Conservation (phyloP, 495 filamentous ascomycete genomes). For the Trichocladium antarcticum region DNA sequence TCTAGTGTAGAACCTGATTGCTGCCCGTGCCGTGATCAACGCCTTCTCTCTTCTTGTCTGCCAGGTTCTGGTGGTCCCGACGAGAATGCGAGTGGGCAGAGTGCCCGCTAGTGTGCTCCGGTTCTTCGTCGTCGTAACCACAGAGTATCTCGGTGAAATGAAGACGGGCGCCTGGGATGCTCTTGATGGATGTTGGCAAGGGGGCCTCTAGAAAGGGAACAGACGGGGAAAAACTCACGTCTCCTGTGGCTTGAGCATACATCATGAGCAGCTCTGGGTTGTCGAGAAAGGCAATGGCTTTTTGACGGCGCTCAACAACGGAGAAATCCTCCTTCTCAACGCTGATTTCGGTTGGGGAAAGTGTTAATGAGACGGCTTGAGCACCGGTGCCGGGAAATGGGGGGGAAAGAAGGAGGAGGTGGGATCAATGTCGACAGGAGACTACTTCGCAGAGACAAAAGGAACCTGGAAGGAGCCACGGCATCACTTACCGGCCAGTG, state of each 20-base stretch:
- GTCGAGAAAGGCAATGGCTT: slow-evolving; percentile 37
- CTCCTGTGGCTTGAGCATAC: slow-evolving; percentile 36
- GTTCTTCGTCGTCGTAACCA: slow-evolving; percentile 31
- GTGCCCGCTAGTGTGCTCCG: not conserved
- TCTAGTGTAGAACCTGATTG: not conserved
- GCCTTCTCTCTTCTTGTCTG: not conserved
- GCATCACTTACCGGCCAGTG: slow-evolving; percentile 6
- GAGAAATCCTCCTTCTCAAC: slow-evolving; percentile 22
- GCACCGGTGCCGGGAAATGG: not conserved
- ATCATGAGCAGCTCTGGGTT: slow-evolving; percentile 45
- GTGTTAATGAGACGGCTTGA: not conserved
- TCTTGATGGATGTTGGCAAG: slow-evolving; percentile 20
- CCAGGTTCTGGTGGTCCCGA: not conserved
- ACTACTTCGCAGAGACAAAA: not conserved
- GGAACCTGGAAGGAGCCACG: not conserved
- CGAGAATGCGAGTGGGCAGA: not conserved
- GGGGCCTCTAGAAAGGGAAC: not conserved
- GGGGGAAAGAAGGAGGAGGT: not conserved
- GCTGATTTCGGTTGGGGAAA: slow-evolving; percentile 1
- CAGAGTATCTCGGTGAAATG: slow-evolving; percentile 42
- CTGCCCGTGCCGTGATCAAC: not conserved
- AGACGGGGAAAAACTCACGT: slow-evolving; percentile 26
- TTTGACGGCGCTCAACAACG: slow-evolving; percentile 26
- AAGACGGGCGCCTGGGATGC: slow-evolving; percentile 36
- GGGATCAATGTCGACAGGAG: too few relatives aligned